phyloP scores from a whole-genome alignment of 1,284 basidiomycete genomes.

The Apiotrichum akiyoshidainum region DNA sequence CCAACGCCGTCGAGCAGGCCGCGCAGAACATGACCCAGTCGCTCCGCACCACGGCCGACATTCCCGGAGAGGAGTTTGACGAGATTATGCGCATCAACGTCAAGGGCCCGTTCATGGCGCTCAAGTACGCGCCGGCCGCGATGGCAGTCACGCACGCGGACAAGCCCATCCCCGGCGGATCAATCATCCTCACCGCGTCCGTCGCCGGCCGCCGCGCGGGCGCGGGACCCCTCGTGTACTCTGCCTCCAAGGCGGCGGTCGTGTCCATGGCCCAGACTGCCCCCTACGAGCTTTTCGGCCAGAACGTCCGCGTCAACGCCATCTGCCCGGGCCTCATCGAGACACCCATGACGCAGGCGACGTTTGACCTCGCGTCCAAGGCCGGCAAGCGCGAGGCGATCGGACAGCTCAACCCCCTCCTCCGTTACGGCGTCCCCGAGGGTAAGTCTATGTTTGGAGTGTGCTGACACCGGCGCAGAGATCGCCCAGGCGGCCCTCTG shows the following conservation, averaged over 20 bases:
- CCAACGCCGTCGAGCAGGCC: not conserved
- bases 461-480: slow-evolving; percentile 55
- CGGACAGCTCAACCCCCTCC: slow-evolving; percentile 80
- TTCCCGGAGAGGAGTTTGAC: slow-evolving; percentile 62
- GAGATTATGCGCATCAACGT: slow-evolving; percentile 75
- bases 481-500: slow-evolving; percentile 81
- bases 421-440: slow-evolving; percentile 64
- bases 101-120: slow-evolving; percentile 81
- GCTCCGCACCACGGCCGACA: not conserved
- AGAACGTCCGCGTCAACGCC: slow-evolving; percentile 81
- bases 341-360: slow-evolving; percentile 73
- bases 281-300: slow-evolving; percentile 73
- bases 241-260: slow-evolving; percentile 84
- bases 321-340: slow-evolving; percentile 83
- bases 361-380: slow-evolving; percentile 72
- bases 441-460: slow-evolving; percentile 20
- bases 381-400: slow-evolving; percentile 71
- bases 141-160: slow-evolving; percentile 69
- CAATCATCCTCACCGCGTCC: slow-evolving; percentile 85
- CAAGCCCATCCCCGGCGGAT: slow-evolving; percentile 68
- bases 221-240: slow-evolving; percentile 80
- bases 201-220: slow-evolving; percentile 83
- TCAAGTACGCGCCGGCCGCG: slow-evolving; percentile 77
- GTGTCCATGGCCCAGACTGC: slow-evolving; percentile 80
- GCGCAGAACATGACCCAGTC: not conserved